phyloP scores from a whole-genome alignment of 2,329 filamentous ascomycete species.

The Alternaria sp. region DNA sequence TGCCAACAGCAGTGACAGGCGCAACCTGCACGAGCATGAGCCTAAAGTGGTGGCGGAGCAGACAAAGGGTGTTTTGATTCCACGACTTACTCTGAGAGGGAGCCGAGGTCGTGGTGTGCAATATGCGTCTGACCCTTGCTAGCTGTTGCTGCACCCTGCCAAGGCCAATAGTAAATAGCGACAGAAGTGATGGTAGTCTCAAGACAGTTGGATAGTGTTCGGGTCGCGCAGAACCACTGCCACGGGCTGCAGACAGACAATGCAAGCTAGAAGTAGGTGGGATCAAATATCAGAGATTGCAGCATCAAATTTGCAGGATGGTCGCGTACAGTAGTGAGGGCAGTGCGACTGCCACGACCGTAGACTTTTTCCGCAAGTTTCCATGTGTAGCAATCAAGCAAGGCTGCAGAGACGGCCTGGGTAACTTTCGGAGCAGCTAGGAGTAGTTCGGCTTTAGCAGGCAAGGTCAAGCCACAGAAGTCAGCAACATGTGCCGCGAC shows the following conservation, averaged over 20 bases:
- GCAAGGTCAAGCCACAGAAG: constrained; percentile 61
- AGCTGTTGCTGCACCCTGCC: constrained; percentile 58
- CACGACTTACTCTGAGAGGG: constrained; percentile 36
- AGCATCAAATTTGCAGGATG: constrained; percentile 16
- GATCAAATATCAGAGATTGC: constrained; percentile 29
- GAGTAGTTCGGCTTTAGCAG: constrained; percentile 70
- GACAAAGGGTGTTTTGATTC: constrained; percentile 5
- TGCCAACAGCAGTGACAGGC: constrained; percentile 72
- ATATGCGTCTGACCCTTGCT: constrained; percentile 37
- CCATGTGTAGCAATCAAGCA: constrained; percentile 88
- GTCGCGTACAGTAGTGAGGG: constrained; percentile 72
- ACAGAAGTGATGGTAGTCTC: constrained; percentile 86
- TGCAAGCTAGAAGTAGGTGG: constrained; percentile 62
- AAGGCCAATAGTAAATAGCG: constrained; percentile 86
- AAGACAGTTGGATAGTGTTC: constrained; percentile 92
- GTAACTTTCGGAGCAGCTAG: constrained; percentile 74
- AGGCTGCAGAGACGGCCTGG: constrained; percentile 78
- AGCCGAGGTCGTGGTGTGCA: constrained; percentile 39
- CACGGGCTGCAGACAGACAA: constrained; percentile 81
- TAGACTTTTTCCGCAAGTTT: constrained; percentile 77
- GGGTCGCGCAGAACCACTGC: constrained; percentile 95
- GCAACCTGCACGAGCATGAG: constrained; percentile 43
- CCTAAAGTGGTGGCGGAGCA: constrained; percentile 17
- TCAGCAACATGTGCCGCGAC: constrained; percentile 64
- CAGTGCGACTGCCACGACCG: constrained; percentile 66